Conservation (phyloP, 129 eudicot genomes). For the Deinandra increscens region DNA sequence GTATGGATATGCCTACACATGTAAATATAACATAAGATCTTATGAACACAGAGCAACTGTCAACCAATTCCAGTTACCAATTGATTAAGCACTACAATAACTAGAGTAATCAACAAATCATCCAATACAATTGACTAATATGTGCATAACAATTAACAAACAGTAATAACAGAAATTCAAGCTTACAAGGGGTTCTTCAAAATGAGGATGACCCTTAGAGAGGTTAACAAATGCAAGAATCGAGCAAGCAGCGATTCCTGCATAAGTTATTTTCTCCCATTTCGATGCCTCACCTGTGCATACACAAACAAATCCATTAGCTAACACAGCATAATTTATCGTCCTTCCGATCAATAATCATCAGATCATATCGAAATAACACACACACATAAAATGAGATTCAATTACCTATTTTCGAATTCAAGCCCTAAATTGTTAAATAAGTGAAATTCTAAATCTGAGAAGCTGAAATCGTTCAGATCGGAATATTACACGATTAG, state of each 20-base stretch:
- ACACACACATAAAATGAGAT: no score
- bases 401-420: no score
- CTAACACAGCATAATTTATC: background rate
- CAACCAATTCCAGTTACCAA: background rate
- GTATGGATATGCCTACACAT: constrained; percentile 13
- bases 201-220: constrained; percentile 87
- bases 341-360: background rate
- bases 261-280: constrained; percentile 88
- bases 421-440: no score
- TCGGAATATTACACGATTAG: no score
- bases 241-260: constrained; percentile 56
- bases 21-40: background rate
- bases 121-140: background rate
- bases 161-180: background rate
- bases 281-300: constrained; percentile 66
- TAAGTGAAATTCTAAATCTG: no score
- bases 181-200: constrained; percentile 76
- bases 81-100: background rate
- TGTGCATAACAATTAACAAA: background rate
- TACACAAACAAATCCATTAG: constrained; percentile 20
- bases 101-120: background rate
- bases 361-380: no score
- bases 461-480: no score
- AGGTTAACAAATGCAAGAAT: constrained; percentile 47
- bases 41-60: background rate